phyloP scores from a whole-genome alignment of 805 yeast species.

The Aciculoconidium aculeatum region DNA sequence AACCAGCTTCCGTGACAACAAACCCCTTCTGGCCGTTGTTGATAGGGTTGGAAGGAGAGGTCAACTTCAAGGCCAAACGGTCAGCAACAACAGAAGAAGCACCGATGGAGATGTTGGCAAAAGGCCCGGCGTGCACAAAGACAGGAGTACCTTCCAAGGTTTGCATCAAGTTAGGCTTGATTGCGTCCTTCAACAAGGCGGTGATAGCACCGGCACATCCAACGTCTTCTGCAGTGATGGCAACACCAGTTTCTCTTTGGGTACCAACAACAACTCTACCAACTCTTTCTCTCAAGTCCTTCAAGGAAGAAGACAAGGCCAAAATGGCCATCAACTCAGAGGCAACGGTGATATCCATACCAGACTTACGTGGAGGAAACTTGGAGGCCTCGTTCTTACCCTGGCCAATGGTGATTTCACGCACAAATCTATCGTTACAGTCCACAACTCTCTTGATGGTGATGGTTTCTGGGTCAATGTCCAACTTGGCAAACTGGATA shows the following conservation, averaged over 20 bases:
- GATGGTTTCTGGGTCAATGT: constrained; percentile 85
- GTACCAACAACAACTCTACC: constrained; percentile 90
- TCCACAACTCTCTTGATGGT: constrained; percentile 93
- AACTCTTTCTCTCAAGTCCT: constrained; percentile 81
- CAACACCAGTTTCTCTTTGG: constrained; percentile 58
- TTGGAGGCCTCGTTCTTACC: constrained; percentile 80
- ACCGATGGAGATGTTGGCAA: constrained; percentile 95
- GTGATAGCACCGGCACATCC: constrained; percentile 96
- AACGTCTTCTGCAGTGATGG: constrained; percentile 89
- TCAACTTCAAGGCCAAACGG: constrained; percentile 83
- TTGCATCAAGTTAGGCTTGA: constrained; percentile 96
- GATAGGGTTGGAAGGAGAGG: constrained; percentile 43
- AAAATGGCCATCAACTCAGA: constrained; percentile 94
- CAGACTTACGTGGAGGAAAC: constrained; percentile 78
- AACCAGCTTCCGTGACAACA: constrained; percentile 97
- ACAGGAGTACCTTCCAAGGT: constrained; percentile 97
- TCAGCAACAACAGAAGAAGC: constrained; percentile 94
- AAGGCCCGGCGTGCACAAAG: constrained; percentile 96
- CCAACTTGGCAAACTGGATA: constrained; percentile 68
- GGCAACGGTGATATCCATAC: constrained; percentile 95
- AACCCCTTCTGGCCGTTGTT: constrained; percentile 57
- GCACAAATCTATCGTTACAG: constrained; percentile 84
- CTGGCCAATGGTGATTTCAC: constrained; percentile 85
- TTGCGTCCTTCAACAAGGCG: constrained; percentile 91
- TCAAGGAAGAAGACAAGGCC: constrained; percentile 71